These are phyloP conservation scores for Heracleum sosnowskyi DNA, from an alignment of 129 eudicot species.

Conservation along the genomic window DNA sequence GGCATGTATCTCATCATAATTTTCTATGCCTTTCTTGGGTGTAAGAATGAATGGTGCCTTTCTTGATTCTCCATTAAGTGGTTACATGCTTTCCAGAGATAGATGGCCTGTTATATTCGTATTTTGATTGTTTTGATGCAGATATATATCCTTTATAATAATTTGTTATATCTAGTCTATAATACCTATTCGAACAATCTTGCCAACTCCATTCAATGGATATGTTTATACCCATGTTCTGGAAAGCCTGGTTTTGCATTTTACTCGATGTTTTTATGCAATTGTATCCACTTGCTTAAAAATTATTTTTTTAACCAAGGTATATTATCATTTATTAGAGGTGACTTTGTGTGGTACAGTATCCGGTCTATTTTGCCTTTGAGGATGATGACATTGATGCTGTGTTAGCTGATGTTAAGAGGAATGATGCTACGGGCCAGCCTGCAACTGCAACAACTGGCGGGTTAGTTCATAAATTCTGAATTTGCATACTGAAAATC, in stretches of 20 bases:
- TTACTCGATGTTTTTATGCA: not conserved
- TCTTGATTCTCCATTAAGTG: not conserved
- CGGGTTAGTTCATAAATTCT: slow-evolving; percentile 54
- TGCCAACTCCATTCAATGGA: not conserved
- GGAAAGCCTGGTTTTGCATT: not conserved
- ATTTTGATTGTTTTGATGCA: not conserved
- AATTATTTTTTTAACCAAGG: not conserved
- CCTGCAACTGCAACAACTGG: slow-evolving; percentile 99
- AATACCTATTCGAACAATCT: not conserved
- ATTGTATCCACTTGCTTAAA: not conserved
- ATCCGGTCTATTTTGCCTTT: slow-evolving; percentile 94
- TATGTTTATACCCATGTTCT: not conserved
- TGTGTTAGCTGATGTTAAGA: slow-evolving; percentile 76
- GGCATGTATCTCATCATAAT: not conserved
- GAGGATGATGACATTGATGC: slow-evolving; percentile 70
- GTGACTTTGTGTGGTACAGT: slow-evolving; percentile 42
- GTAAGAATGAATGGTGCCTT: not conserved
- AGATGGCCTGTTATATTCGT: not conserved
- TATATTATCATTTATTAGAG: not conserved
- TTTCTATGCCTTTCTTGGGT: not conserved
- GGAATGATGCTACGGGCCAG: slow-evolving; percentile 86
- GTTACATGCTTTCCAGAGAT: not conserved
- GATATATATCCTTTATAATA: not conserved
- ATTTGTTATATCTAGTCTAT: not conserved
- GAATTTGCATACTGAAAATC: not conserved